Evolutionary conservation across 1,284 basidiomycete species (phyloP).

Genomic region (Ustilago hordei): DNA sequence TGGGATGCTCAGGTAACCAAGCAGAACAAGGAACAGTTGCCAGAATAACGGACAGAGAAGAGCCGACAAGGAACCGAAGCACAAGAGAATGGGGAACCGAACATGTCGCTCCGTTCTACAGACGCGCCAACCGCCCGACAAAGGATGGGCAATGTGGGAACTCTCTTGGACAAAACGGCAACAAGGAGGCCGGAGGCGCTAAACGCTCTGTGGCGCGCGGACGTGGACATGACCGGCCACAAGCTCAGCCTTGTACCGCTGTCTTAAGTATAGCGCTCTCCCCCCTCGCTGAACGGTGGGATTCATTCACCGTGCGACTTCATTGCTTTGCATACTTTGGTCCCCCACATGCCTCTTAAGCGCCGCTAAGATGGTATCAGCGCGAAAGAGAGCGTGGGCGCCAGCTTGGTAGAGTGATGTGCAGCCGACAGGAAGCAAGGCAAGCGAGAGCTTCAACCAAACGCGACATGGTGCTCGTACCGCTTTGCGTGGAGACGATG

Average conservation of each 20-base stretch:
- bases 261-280: background rate
- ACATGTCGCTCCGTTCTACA: background rate
- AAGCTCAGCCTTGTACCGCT: constrained; percentile 10
- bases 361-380: background rate
- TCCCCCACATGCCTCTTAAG: background rate
- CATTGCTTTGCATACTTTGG: background rate
- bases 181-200: background rate
- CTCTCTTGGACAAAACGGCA: background rate
- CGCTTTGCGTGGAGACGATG: constrained; percentile 13
- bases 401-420: constrained; percentile 4
- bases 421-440: background rate
- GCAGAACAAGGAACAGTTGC: background rate
- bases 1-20: background rate
- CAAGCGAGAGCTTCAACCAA: background rate
- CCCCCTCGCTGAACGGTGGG: constrained; percentile 14
- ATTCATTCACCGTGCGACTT: constrained; percentile 17
- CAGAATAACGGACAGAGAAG: constrained; percentile 1
- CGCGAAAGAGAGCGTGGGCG: background rate
- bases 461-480: background rate
- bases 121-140: constrained; percentile 28
- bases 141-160: constrained; percentile 12
- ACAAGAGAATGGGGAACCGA: background rate
- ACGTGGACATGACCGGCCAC: constrained; percentile 36
- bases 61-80: constrained; percentile 3
- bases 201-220: background rate